Evolutionary conservation across 768 basidiomycete species (phyloP).

Genomic region (Hericium erinaceus): DNA sequence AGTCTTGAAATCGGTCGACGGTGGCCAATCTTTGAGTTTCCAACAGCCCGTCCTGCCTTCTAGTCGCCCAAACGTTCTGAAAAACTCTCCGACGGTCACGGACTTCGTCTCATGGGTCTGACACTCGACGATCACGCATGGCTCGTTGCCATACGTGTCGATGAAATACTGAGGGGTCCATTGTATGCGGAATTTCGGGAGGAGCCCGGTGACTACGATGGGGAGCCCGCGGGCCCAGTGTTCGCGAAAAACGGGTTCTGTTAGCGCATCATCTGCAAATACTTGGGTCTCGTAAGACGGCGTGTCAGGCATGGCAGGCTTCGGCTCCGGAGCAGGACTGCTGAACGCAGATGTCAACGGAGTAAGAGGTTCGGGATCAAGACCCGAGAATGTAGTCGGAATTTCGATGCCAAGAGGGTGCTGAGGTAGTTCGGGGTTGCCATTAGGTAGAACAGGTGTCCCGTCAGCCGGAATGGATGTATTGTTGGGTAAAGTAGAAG

Average conservation of each 20-base stretch:
- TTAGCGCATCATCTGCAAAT: conserved; percentile 40
- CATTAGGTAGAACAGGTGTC: no score
- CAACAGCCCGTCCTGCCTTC: conserved; percentile 45
- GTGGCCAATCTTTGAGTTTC: conserved; percentile 95
- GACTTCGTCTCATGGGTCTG: conserved; percentile 57
- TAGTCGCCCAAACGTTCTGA: conserved; percentile 64
- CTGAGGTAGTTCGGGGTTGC: no score
- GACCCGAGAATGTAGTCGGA: no score
- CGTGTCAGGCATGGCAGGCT: conserved; percentile 5
- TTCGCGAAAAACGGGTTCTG: conserved; percentile 49
- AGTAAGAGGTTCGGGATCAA: no score
- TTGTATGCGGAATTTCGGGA: conserved; percentile 48
- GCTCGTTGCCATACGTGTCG: conserved; percentile 53
- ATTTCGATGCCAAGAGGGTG: no score
- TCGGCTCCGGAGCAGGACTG: neutral
- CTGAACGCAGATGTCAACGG: no score
- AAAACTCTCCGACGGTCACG: conserved; percentile 70
- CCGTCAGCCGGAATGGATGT: no score
- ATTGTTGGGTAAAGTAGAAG: no score
- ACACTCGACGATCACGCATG: conserved; percentile 73
- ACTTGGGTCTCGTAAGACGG: conserved; percentile 33
- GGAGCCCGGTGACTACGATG: conserved; percentile 62
- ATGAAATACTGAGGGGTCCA: conserved; percentile 87
- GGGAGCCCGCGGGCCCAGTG: conserved; percentile 73
- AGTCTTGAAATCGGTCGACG: conserved; percentile 73